These are phyloP conservation scores for Penicillium argentinense DNA, from an alignment of 495 filamentous ascomycete genomes.

Conservation along the genomic window DNA sequence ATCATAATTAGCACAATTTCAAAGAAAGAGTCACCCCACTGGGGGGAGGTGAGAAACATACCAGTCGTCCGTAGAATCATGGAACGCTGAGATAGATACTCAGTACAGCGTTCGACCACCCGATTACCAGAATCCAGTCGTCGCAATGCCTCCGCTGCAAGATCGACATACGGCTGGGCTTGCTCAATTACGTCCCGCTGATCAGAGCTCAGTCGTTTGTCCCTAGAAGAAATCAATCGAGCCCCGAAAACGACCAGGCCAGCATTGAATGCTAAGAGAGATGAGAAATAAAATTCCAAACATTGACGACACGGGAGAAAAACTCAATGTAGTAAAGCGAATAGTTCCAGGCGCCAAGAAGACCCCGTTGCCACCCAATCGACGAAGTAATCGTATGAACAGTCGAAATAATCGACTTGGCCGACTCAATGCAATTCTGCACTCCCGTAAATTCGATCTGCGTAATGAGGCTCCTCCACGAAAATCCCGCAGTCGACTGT, in stretches of 20 bases:
- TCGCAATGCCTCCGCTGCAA: conserved; percentile 35
- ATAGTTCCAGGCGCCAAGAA: conserved; percentile 41
- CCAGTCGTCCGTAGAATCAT: conserved; percentile 26
- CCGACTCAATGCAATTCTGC: conserved; percentile 32
- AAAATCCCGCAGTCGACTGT: too few species aligned
- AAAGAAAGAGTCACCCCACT: too few species aligned
- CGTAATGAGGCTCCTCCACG: conserved; percentile 7
- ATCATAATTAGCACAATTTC: too few species aligned
- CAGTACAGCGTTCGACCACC: conserved; percentile 35
- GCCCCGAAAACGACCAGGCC: conserved; percentile 32
- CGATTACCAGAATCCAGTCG: conserved; percentile 36
- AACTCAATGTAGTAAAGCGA: conserved; percentile 30
- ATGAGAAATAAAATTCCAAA: too few species aligned
- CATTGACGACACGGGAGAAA: conserved; percentile 2
- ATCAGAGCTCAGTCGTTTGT: background rate
- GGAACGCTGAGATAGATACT: conserved; percentile 33
- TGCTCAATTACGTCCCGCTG: conserved; percentile 12
- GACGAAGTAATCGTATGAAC: conserved; percentile 26
- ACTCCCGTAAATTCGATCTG: conserved; percentile 29
- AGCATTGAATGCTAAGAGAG: conserved; percentile 34
- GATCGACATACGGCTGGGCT: conserved; percentile 18
- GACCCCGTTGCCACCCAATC: conserved; percentile 14
- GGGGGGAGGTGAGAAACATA: too few species aligned
- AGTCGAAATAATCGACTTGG: conserved; percentile 32
- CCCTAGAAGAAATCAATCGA: conserved; percentile 21